Evolutionary conservation across 192 early-diverging fungal species (phyloP).

Genomic region (Chytriomyces hyalinus): DNA sequence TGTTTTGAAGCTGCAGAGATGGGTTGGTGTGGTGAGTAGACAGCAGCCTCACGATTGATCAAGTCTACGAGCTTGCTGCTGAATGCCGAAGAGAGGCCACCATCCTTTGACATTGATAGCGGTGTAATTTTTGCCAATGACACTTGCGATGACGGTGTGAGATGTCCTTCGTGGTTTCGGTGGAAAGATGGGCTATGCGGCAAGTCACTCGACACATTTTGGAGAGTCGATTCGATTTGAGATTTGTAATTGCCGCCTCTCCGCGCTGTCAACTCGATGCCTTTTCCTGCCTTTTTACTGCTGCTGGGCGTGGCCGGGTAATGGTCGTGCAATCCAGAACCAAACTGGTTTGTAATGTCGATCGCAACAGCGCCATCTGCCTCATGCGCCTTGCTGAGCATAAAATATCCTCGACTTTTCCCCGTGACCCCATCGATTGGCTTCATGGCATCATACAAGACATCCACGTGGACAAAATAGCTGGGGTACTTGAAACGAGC

Average conservation of each 20-base stretch:
- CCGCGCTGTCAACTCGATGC: background rate
- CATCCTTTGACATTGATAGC: slow-evolving; percentile 12
- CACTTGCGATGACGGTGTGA: background rate
- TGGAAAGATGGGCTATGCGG: background rate
- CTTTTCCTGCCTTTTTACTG: background rate
- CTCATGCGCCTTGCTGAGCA: slow-evolving; percentile 56
- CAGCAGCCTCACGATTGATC: background rate
- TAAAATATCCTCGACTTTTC: slow-evolving; percentile 83
- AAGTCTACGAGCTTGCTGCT: slow-evolving; percentile 5
- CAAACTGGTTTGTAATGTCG: background rate
- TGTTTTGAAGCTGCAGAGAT: slow-evolving; percentile 2
- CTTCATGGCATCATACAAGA: slow-evolving; percentile 80
- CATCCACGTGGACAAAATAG: slow-evolving; percentile 77
- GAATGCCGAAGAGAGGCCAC: background rate
- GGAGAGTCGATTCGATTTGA: background rate
- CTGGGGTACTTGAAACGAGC: slow-evolving; percentile 91
- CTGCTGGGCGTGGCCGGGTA: background rate
- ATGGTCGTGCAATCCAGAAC: no score
- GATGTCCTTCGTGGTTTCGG: background rate
- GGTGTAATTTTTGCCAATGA: slow-evolving; percentile 29
- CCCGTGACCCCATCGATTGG: slow-evolving; percentile 83
- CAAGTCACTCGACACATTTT: background rate
- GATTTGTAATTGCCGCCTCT: background rate
- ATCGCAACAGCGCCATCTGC: slow-evolving; percentile 47
- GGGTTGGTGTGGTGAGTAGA: background rate